Conservation (phyloP, 371 early-diverging fungal genomes). For the Mortierella sp. region DNA sequence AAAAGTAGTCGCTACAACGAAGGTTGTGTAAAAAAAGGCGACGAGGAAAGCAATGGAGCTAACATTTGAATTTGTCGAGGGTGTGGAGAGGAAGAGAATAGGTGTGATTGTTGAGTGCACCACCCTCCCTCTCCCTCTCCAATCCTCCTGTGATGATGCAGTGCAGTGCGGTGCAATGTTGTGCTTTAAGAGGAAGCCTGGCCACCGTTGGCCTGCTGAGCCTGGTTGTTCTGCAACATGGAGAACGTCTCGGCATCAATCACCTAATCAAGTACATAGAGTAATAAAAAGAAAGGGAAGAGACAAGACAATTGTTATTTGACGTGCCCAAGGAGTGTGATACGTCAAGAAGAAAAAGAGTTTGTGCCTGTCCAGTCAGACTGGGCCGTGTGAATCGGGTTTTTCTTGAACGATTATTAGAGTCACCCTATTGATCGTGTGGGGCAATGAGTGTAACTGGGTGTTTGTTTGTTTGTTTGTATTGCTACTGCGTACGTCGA, state of each 20-base stretch:
- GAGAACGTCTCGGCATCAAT: slow-evolving; percentile 49
- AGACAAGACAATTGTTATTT: not conserved
- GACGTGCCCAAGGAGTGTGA: not conserved
- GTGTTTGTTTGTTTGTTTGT: not conserved
- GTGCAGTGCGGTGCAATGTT: not conserved
- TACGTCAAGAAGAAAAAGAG: not conserved
- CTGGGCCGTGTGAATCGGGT: not conserved
- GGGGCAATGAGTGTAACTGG: not conserved
- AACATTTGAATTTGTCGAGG: not conserved
- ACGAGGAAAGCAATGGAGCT: not conserved
- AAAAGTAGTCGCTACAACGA: too few species aligned
- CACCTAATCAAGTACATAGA: slow-evolving; percentile 19
- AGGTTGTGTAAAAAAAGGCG: too few species aligned
- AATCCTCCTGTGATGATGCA: not conserved
- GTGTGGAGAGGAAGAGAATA: not conserved
- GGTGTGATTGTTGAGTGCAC: not conserved
- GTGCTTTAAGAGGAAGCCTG: slow-evolving; percentile 8
- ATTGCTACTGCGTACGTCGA: not conserved
- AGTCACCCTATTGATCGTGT: not conserved
- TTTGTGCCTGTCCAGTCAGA: not conserved
- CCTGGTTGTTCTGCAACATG: slow-evolving; percentile 35
- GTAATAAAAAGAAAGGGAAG: not conserved
- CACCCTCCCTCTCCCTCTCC: not conserved
- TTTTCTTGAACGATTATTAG: not conserved
- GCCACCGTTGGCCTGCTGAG: slow-evolving; percentile 11